Conservation (phyloP, 2,329 filamentous ascomycete genomes). For the Cercospora canescens region DNA sequence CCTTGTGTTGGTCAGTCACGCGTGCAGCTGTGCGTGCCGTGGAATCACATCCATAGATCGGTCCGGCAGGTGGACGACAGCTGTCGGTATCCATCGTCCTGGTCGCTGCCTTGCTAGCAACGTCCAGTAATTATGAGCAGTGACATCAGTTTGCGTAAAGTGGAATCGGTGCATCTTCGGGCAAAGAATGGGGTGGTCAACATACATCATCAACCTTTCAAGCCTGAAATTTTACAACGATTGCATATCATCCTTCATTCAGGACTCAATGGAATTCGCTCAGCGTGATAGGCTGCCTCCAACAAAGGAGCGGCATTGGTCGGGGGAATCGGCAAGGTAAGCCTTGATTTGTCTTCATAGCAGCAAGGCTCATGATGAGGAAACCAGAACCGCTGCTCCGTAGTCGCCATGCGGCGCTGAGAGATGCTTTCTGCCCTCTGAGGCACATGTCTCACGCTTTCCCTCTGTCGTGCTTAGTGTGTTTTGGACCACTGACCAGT, state of each 20-base stretch:
- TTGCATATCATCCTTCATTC: not conserved
- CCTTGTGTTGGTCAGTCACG: not conserved
- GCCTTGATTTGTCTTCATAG: not conserved
- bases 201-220: not conserved
- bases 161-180: not conserved
- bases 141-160: not conserved
- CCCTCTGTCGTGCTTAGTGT: not conserved
- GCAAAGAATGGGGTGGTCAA: not conserved
- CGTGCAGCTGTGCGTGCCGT: not conserved
- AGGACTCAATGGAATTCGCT: not conserved
- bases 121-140: not conserved
- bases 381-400: slow-evolving; percentile 9
- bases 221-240: not conserved
- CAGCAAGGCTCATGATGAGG: slow-evolving; percentile 3
- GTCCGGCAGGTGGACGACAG: not conserved
- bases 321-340: not conserved
- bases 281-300: not conserved
- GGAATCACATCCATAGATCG: not conserved
- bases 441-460: not conserved
- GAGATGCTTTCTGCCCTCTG: slow-evolving; percentile 8
- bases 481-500: not conserved
- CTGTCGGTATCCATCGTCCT: not conserved
- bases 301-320: not conserved
- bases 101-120: not conserved
- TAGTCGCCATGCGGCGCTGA: slow-evolving; percentile 8